Percentiles rank a stretch among this genome's conserved stretches.
Conservation (phyloP, 2,329 filamentous ascomycete species). For the Zymoseptoria ardabiliae region DNA sequence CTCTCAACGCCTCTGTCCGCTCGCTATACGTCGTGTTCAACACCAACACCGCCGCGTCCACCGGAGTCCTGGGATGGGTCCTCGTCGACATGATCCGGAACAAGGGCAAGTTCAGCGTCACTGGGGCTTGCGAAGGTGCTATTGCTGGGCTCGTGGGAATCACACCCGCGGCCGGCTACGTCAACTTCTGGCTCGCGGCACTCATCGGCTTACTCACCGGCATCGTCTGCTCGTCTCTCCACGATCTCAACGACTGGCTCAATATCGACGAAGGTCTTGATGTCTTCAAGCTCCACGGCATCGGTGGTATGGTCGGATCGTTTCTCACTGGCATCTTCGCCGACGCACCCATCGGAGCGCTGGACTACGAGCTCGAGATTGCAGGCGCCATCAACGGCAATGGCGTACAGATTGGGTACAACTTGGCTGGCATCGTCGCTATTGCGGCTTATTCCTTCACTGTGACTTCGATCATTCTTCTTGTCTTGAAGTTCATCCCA, state of each 20-base stretch:
- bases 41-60: constrained; percentile 50
- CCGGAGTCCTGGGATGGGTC: constrained; percentile 49
- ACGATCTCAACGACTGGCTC: constrained; percentile 48
- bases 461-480: constrained; percentile 46
- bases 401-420: constrained; percentile 48
- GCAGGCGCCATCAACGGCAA: constrained; percentile 49
- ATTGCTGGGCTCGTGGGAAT: constrained; percentile 56
- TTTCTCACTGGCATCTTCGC: constrained; percentile 54
- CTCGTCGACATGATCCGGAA: constrained; percentile 47
- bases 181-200: constrained; percentile 34
- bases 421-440: constrained; percentile 50
- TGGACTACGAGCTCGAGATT: constrained; percentile 44
- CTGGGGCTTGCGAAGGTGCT: constrained; percentile 51
- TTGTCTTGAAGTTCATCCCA: constrained; percentile 48
- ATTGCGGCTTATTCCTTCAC: constrained; percentile 48
- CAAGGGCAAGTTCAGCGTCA: constrained; percentile 47
- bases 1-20: constrained; percentile 46
- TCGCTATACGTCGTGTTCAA: constrained; percentile 51
- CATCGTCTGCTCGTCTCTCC: constrained; percentile 42
- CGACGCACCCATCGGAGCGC: constrained; percentile 38
- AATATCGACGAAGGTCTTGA: constrained; percentile 52
- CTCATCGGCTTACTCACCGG: constrained; percentile 51
- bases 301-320: constrained; percentile 51
- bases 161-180: constrained; percentile 46
- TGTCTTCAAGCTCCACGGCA: constrained; percentile 53